Percentiles rank a stretch among this genome's conserved stretches.
Evolutionary conservation across 345 rosid genomes (phyloP).

Genomic region (Heritiera littoralis): DNA sequence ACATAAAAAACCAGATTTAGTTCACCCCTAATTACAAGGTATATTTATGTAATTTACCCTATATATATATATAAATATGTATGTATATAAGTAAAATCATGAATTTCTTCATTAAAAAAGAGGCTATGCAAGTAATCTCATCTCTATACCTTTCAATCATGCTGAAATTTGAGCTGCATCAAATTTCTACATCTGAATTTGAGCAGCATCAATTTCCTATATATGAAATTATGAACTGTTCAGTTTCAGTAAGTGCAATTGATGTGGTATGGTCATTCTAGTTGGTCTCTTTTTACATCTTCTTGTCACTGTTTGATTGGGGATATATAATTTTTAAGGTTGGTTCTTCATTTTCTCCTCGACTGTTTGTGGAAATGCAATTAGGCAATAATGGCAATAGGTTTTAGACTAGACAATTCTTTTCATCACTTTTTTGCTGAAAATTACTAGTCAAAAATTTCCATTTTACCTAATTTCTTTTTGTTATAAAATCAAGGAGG

Average conservation of each 20-base stretch:
- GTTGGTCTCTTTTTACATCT: neutral
- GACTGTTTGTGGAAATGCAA: neutral
- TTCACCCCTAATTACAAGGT: no score
- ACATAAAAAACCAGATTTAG: no score
- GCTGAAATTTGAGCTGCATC: no score
- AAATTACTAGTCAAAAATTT: neutral
- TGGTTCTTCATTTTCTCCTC: neutral
- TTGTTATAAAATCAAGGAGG: neutral
- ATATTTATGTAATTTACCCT: no score
- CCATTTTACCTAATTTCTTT: neutral
- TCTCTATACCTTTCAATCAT: neutral
- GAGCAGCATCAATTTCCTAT: neutral
- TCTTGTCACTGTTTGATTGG: neutral
- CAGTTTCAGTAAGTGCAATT: neutral
- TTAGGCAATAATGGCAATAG: neutral
- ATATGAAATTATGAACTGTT: neutral
- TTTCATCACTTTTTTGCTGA: neutral
- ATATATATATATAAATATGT: no score
- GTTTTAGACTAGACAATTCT: neutral
- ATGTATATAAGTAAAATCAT: neutral
- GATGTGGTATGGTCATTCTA: neutral
- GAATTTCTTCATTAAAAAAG: neutral
- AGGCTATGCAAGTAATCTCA: neutral
- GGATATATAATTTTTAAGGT: no score
- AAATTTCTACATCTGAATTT: neutral